These are phyloP conservation scores for Salvia hispanica DNA, from an alignment of 257 asterid genomes.

Conservation along the genomic window DNA sequence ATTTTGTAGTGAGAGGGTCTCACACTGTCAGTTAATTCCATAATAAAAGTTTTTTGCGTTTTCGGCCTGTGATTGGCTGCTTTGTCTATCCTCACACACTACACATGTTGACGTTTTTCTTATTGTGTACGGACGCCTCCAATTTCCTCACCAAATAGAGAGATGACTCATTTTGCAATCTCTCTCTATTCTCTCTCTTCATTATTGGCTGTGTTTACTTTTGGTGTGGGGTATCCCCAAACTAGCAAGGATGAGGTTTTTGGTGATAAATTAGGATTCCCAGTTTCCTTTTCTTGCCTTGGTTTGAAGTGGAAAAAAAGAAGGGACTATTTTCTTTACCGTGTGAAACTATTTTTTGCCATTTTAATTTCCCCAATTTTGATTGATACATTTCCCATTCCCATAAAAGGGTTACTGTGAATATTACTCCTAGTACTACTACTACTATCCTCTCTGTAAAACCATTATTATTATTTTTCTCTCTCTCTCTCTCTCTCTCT, in stretches of 20 bases:
- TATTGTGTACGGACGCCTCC: constrained; percentile 43
- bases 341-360: constrained; percentile 14
- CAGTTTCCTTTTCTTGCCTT: constrained; percentile 38
- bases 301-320: constrained; percentile 29
- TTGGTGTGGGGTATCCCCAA: constrained; percentile 44
- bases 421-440: constrained; percentile 31
- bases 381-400: constrained; percentile 21
- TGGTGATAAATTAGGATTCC: constrained; percentile 19
- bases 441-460: constrained; percentile 16
- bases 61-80: constrained; percentile 54
- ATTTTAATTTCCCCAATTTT: not conserved
- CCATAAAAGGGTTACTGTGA: constrained; percentile 35
- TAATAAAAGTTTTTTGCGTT: constrained; percentile 38
- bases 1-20: constrained; percentile 16
- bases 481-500: constrained; percentile 19
- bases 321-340: not conserved
- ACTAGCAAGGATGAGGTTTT: constrained; percentile 46
- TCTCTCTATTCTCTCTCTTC: constrained; percentile 22
- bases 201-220: constrained; percentile 8
- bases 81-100: not conserved
- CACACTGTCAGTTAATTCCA: constrained; percentile 18
- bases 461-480: constrained; percentile 21
- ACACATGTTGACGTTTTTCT: constrained; percentile 36
- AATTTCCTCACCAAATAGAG: constrained; percentile 20
- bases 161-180: constrained; percentile 21